Conservation (phyloP, 371 early-diverging fungal genomes). For the Mucor irregularis region DNA sequence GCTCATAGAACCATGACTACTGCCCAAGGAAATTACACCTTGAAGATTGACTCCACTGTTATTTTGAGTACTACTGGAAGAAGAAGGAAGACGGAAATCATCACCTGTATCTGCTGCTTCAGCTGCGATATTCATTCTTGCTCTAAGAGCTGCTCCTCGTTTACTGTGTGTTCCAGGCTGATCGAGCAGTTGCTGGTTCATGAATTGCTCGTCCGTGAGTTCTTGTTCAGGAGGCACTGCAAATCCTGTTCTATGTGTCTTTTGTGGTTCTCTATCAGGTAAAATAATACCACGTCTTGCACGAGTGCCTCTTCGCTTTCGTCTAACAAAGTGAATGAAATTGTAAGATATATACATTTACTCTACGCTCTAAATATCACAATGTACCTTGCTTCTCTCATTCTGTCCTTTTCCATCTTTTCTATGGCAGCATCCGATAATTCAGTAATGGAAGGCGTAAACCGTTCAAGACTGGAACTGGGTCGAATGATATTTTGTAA, state of each 20-base stretch:
- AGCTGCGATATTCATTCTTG: conserved; percentile 51
- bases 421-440: conserved; percentile 76
- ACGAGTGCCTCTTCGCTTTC: conserved; percentile 78
- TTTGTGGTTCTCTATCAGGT: conserved; percentile 66
- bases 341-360: neutral
- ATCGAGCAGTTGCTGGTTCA: conserved; percentile 12
- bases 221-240: conserved; percentile 39
- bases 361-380: too few relatives aligned
- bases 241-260: conserved; percentile 43
- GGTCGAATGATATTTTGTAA: conserved; percentile 55
- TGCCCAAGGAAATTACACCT: neutral
- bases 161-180: conserved; percentile 6
- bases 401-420: conserved; percentile 77
- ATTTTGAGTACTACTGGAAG: neutral
- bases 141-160: conserved; percentile 40
- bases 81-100: conserved; percentile 1
- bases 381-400: conserved; percentile 66
- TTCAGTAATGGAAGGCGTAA: conserved; percentile 67
- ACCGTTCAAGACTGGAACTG: conserved; percentile 50
- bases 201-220: conserved; percentile 37
- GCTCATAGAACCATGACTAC: too few relatives aligned
- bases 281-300: conserved; percentile 61
- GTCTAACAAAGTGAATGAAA: conserved; percentile 34
- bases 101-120: conserved; percentile 25
- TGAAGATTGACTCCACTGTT: too few relatives aligned